These are phyloP conservation scores for Prunus campanulata DNA, from an alignment of 306 rosid species.

Conservation along the genomic window DNA sequence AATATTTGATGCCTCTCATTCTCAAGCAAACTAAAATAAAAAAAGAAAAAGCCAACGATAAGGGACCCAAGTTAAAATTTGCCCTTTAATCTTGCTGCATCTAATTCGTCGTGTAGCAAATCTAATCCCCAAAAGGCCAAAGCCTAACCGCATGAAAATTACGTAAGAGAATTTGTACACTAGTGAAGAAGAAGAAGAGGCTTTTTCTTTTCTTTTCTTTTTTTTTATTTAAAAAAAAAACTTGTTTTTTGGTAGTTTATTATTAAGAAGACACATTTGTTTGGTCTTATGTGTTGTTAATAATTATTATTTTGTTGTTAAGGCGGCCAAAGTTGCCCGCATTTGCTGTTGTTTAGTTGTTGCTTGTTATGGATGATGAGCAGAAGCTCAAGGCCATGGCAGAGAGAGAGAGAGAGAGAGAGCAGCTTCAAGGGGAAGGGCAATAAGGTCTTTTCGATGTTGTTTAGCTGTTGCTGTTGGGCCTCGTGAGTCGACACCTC, in stretches of 20 bases:
- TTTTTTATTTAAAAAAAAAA: no score
- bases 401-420: no score
- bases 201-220: no score
- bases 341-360: background rate
- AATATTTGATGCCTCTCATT: no score
- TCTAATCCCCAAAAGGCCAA: background rate
- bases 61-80: background rate
- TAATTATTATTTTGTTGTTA: background rate
- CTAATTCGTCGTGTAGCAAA: background rate
- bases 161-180: background rate
- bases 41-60: background rate
- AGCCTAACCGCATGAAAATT: background rate
- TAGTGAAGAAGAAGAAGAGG: background rate
- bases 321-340: background rate
- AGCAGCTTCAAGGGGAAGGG: background rate
- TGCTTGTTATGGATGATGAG: background rate
- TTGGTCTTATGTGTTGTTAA: background rate
- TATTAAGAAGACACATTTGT: no score
- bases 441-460: background rate
- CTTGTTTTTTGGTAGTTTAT: no score
- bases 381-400: background rate
- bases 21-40: background rate
- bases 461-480: background rate
- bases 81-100: background rate
- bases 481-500: constrained; percentile 29